These are phyloP conservation scores for Phlegmacium glaucopus DNA, from an alignment of 768 basidiomycete genomes.

Conservation along the genomic window DNA sequence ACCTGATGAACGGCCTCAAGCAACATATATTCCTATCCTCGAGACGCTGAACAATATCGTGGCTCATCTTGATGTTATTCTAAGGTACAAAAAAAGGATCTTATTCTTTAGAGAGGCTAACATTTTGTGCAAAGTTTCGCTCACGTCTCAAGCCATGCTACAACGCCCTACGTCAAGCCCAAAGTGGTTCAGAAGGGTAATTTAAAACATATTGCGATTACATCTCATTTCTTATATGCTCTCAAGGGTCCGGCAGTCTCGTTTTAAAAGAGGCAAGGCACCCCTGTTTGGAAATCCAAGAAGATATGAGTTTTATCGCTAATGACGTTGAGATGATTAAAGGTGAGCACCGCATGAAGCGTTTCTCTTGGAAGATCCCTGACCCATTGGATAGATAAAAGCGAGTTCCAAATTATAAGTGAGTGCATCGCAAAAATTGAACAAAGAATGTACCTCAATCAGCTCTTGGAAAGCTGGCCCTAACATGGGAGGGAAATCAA, in stretches of 20 bases:
- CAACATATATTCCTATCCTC: constrained; percentile 87
- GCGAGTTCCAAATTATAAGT: constrained; percentile 97
- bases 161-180: constrained; percentile 87
- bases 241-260: constrained; percentile 72
- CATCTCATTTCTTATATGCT: not conserved
- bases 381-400: constrained; percentile 47
- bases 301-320: constrained; percentile 91
- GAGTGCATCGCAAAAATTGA: constrained; percentile 15
- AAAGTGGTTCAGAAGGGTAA: constrained; percentile 72
- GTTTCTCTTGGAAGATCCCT: not conserved
- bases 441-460: not conserved
- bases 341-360: constrained; percentile 38
- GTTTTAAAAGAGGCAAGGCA: constrained; percentile 85
- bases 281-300: constrained; percentile 95
- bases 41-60: constrained; percentile 81
- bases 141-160: constrained; percentile 84
- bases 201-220: not conserved
- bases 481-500: constrained; percentile 99
- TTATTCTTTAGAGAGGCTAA: too few species aligned
- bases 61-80: constrained; percentile 88
- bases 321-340: constrained; percentile 96
- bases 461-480: constrained; percentile 66
- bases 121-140: constrained; percentile 61
- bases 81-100: constrained; percentile 55
- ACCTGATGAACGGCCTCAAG: constrained; percentile 34